Conservation (phyloP, 1,139 yeast species). For the Yamadazyma buinensis region DNA sequence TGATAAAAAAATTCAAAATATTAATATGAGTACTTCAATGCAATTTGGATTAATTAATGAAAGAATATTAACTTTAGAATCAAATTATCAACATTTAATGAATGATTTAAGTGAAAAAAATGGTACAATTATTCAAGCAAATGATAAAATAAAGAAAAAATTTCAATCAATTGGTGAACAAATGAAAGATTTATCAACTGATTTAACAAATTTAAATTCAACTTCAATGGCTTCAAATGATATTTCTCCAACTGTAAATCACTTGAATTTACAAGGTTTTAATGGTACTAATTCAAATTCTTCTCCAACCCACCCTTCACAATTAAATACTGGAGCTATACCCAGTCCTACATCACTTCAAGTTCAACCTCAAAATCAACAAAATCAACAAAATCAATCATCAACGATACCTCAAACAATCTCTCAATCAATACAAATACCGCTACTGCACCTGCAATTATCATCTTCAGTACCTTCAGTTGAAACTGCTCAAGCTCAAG, state of each 20-base stretch:
- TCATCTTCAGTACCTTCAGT: too few relatives aligned
- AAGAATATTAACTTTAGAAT: slow-evolving; percentile 17
- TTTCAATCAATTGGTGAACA: slow-evolving; percentile 15
- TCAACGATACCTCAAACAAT: too few relatives aligned
- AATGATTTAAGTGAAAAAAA: slow-evolving; percentile 3
- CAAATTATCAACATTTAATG: slow-evolving; percentile 2
- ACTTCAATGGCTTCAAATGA: neutral
- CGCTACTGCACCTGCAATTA: too few relatives aligned
- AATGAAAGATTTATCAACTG: slow-evolving; percentile 15
- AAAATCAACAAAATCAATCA: neutral
- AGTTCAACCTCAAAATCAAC: neutral
- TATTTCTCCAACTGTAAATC: too few relatives aligned
- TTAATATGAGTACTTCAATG: slow-evolving; percentile 17
- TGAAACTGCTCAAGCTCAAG: slow-evolving; percentile 2
- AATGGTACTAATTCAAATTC: neutral
- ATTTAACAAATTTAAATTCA: slow-evolving; percentile 13
- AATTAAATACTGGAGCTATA: too few relatives aligned
- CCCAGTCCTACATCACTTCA: neutral
- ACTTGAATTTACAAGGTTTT: too few relatives aligned
- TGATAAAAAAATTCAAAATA: slow-evolving; percentile 20
- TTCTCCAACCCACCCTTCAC: too few relatives aligned
- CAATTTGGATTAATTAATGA: slow-evolving; percentile 25
- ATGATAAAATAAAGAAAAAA: slow-evolving; percentile 10
- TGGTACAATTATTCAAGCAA: slow-evolving; percentile 3
- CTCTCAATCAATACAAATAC: neutral